Evolutionary conservation across 139 green algal genomes (phyloP).

Genomic region (Pleodorina starrii): DNA sequence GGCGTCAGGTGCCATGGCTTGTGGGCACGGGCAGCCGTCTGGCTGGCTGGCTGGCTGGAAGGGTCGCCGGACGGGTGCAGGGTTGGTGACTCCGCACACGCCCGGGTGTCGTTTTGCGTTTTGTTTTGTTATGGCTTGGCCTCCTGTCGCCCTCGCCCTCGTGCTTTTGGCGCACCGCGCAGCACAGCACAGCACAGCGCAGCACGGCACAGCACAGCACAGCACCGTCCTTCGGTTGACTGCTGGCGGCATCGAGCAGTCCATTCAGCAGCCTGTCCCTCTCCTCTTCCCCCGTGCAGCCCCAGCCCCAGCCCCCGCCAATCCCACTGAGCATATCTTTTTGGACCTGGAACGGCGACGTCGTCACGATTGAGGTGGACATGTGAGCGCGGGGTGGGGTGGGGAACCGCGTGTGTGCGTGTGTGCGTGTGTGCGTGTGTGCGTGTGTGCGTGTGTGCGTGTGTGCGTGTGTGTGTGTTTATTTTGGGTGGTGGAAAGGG

Average conservation of each 20-base stretch:
- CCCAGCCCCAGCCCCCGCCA: background rate
- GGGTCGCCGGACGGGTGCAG: no score
- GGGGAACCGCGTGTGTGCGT: background rate
- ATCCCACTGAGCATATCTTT: background rate
- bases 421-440: no score
- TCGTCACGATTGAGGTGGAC: background rate
- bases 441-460: background rate
- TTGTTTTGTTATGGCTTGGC: background rate
- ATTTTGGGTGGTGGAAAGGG: background rate
- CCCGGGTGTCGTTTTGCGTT: no score
- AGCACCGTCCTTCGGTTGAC: background rate
- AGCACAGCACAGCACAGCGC: no score
- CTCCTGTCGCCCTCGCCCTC: background rate
- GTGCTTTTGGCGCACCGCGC: no score
- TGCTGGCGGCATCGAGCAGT: background rate
- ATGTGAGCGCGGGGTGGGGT: background rate
- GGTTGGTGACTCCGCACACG: no score
- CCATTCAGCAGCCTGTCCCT: background rate
- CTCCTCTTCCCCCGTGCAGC: background rate
- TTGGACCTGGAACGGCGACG: background rate
- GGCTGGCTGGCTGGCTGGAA: no score
- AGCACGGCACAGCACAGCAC: no score
- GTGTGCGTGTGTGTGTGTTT: background rate
- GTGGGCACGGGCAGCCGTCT: background rate
- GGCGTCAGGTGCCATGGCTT: background rate